Evolutionary conservation across 352 stramenopile species (phyloP).

Genomic region (Globisporangium solare): DNA sequence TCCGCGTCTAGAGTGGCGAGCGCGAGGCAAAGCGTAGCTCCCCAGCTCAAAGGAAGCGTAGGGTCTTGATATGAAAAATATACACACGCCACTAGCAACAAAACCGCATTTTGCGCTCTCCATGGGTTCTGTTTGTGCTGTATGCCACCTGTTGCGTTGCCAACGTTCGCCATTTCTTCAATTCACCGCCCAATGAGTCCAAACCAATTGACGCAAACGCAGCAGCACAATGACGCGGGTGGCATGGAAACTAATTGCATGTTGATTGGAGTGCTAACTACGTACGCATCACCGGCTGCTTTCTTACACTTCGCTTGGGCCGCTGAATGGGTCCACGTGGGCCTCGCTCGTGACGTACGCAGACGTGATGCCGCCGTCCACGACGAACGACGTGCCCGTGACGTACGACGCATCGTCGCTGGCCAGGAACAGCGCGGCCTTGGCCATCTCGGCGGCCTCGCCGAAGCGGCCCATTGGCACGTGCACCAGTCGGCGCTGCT

Average conservation of each 20-base stretch:
- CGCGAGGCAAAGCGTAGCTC: not conserved
- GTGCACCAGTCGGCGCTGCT: conserved; percentile 81
- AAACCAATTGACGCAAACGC: too few species aligned
- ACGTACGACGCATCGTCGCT: conserved; percentile 85
- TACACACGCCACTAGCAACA: too few species aligned
- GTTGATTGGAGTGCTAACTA: not conserved
- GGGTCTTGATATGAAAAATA: too few species aligned
- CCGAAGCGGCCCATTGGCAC: conserved; percentile 87
- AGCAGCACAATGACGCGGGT: too few species aligned
- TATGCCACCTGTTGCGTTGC: too few species aligned
- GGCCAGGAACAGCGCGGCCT: conserved; percentile 82
- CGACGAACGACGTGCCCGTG: conserved; percentile 82
- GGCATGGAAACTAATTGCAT: too few species aligned
- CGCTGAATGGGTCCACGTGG: conserved; percentile 76
- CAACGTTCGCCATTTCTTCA: too few species aligned
- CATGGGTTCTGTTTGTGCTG: too few species aligned
- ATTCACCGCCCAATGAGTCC: too few species aligned
- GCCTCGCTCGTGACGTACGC: conserved; percentile 82
- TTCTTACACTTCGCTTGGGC: conserved; percentile 66
- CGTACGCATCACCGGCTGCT: conserved; percentile 1
- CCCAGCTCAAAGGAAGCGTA: too few species aligned
- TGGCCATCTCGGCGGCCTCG: conserved; percentile 84
- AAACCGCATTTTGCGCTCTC: too few species aligned
- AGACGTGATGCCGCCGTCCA: conserved; percentile 86
- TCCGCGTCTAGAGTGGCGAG: conserved; percentile 42